Conservation (phyloP, 2,329 filamentous ascomycete genomes). For the Fulvia fulva region DNA sequence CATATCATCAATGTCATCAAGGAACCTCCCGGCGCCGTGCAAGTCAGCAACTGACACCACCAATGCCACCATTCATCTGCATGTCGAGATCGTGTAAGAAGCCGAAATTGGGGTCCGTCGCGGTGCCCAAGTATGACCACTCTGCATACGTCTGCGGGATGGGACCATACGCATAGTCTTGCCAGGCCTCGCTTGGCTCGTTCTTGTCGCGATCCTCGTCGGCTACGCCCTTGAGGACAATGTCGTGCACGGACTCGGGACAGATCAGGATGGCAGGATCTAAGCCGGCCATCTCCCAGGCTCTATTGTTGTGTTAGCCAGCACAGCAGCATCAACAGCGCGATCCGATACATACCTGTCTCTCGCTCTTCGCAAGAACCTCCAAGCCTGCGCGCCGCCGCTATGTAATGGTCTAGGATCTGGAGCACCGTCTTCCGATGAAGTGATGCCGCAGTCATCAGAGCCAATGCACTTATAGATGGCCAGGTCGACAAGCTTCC, state of each 20-base stretch:
- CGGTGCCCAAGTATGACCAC: slow-evolving; percentile 17
- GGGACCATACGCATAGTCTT: slow-evolving; percentile 19
- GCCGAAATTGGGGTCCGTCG: slow-evolving; percentile 20
- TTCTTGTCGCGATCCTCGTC: slow-evolving; percentile 17
- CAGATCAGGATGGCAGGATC: slow-evolving; percentile 21
- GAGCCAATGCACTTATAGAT: slow-evolving; percentile 22
- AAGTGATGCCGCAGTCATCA: slow-evolving; percentile 20
- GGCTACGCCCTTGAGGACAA: slow-evolving; percentile 15
- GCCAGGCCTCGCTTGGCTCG: slow-evolving; percentile 16
- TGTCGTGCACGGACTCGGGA: slow-evolving; percentile 19
- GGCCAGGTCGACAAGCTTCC: slow-evolving; percentile 20
- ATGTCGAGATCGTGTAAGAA: slow-evolving; percentile 18
- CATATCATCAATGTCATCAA: neutral
- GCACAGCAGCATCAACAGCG: neutral
- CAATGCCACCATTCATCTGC: slow-evolving; percentile 16
- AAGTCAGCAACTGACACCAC: slow-evolving; percentile 10
- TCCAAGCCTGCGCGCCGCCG: slow-evolving; percentile 22
- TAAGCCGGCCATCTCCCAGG: slow-evolving; percentile 23
- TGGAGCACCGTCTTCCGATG: slow-evolving; percentile 18
- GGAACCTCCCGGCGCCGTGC: no score
- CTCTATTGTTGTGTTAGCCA: slow-evolving; percentile 9
- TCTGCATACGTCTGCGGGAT: slow-evolving; percentile 20
- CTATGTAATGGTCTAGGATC: slow-evolving; percentile 19
- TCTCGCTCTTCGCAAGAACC: slow-evolving; percentile 19
- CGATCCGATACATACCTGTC: slow-evolving; percentile 11